These are phyloP conservation scores for Herpetomonas muscarum DNA, from an alignment of 208 protist genomes.

Conservation along the genomic window DNA sequence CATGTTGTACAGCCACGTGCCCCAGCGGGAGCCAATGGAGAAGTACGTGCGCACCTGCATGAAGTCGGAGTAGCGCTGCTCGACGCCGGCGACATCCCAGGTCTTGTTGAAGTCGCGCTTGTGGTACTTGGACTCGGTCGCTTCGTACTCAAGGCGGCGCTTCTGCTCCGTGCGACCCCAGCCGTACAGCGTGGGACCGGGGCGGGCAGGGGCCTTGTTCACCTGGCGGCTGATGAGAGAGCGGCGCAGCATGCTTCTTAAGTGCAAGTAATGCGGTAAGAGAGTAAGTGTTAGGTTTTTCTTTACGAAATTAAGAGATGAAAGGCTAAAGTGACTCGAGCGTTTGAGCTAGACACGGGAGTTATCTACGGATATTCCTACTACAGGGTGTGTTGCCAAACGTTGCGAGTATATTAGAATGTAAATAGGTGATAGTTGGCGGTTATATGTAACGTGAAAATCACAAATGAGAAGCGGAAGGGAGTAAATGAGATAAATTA, in stretches of 20 bases:
- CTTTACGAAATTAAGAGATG: too few species aligned
- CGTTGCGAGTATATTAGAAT: too few species aligned
- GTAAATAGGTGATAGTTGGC: too few species aligned
- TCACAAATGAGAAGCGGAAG: slow-evolving; percentile 1
- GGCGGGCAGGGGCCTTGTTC: slow-evolving; percentile 79
- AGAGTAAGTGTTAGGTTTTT: slow-evolving; percentile 1
- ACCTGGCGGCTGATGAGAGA: slow-evolving; percentile 57
- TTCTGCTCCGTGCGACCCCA: slow-evolving; percentile 90
- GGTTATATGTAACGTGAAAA: too few species aligned
- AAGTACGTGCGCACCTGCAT: slow-evolving; percentile 90
- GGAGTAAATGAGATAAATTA: slow-evolving; percentile 7
- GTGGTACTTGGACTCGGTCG: slow-evolving; percentile 86
- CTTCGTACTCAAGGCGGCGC: slow-evolving; percentile 89
- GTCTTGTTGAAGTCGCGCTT: slow-evolving; percentile 91
- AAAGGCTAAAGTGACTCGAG: slow-evolving; percentile 10
- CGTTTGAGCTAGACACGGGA: not conserved
- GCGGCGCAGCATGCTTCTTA: slow-evolving; percentile 63
- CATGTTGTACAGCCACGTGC: slow-evolving; percentile 89
- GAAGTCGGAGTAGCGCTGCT: slow-evolving; percentile 88
- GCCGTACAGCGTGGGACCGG: slow-evolving; percentile 84
- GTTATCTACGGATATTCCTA: too few species aligned
- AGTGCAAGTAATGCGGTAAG: not conserved
- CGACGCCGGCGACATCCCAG: slow-evolving; percentile 85
- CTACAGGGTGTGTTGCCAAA: too few species aligned
- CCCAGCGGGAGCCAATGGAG: slow-evolving; percentile 82